Percentiles rank a stretch among this genome's conserved stretches.
Conservation (phyloP, 2,329 filamentous ascomycete genomes). For the Trichoderma sp. region DNA sequence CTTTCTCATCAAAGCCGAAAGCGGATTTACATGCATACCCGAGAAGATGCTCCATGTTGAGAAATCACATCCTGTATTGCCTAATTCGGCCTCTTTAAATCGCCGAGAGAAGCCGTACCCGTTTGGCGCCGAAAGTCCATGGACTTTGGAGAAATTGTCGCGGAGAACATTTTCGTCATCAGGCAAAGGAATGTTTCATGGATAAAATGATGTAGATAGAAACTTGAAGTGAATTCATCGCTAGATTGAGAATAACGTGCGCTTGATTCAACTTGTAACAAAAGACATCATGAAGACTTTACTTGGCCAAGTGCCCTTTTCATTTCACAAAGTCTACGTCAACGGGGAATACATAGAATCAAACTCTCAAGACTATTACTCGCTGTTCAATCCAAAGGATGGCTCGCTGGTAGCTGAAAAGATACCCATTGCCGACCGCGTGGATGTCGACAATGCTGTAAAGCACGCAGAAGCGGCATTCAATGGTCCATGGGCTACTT, state of each 20-base stretch:
- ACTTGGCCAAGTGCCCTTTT: conserved; percentile 1
- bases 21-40: not conserved
- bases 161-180: not conserved
- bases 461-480: conserved; percentile 13
- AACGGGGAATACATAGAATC: not conserved
- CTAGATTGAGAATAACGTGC: not conserved
- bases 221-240: not conserved
- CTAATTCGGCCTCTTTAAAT: conserved; percentile 6
- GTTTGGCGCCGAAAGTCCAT: not conserved
- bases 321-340: not conserved
- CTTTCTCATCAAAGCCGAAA: not conserved
- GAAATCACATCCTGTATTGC: not conserved
- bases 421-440: conserved; percentile 1
- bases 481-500: conserved; percentile 6
- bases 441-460: conserved; percentile 2
- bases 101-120: not conserved
- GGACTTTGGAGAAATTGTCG: not conserved
- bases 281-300: not conserved
- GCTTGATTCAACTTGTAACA: not conserved
- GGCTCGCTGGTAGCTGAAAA: conserved; percentile 10
- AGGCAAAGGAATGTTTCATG: not conserved
- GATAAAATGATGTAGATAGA: not conserved
- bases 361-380: not conserved
- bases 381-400: conserved; percentile 8
- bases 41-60: not conserved